Conservation (phyloP, 2,329 filamentous ascomycete species). For the Fusarium brachygibbosum region DNA sequence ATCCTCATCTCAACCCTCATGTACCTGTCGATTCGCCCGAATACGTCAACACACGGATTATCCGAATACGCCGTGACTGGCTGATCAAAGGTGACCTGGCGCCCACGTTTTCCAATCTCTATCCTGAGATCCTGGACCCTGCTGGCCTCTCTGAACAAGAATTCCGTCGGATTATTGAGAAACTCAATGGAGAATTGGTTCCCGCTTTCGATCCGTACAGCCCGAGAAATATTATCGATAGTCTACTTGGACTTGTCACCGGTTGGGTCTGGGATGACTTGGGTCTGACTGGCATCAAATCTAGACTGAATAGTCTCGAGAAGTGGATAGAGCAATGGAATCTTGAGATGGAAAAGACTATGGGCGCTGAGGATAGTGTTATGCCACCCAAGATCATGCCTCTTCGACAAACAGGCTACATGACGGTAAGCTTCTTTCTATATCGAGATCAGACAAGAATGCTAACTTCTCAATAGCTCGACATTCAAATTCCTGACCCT, state of each 20-base stretch:
- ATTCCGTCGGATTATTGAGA: constrained; percentile 85
- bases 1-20: constrained; percentile 92
- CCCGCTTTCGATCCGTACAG: constrained; percentile 85
- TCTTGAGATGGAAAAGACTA: constrained; percentile 71
- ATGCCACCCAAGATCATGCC: constrained; percentile 79
- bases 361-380: constrained; percentile 64
- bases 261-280: constrained; percentile 97
- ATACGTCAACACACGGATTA: constrained; percentile 85
- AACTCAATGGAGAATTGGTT: constrained; percentile 82
- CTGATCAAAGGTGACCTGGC: constrained; percentile 89
- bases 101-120: constrained; percentile 93
- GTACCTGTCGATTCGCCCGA: constrained; percentile 82
- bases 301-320: constrained; percentile 77
- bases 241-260: constrained; percentile 82
- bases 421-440: constrained; percentile 71
- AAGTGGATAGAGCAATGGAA: constrained; percentile 92
- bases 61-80: constrained; percentile 93
- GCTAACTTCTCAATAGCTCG: constrained; percentile 65
- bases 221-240: constrained; percentile 83
- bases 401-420: constrained; percentile 85
- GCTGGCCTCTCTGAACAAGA: constrained; percentile 85
- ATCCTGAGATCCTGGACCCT: constrained; percentile 94
- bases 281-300: constrained; percentile 82
- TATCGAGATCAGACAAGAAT: not conserved
- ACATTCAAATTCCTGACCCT: constrained; percentile 85